Conservation (phyloP, 2,329 filamentous ascomycete genomes). For the Aureobasidium sp. region DNA sequence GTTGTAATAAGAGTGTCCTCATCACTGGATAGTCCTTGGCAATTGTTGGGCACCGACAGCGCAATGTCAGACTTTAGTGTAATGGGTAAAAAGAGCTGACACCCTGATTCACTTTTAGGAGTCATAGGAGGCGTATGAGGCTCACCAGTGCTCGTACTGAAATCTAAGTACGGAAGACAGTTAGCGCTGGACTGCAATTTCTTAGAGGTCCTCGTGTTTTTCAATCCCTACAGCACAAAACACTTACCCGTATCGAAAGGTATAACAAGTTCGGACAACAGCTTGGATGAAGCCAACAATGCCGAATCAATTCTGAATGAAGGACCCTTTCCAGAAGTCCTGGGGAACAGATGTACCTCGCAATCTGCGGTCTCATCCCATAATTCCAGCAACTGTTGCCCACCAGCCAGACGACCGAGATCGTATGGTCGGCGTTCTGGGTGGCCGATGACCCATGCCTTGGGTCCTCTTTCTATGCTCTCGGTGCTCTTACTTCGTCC, state of each 20-base stretch:
- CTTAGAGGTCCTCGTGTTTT: neutral
- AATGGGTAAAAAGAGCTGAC: conserved; percentile 52
- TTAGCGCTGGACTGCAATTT: neutral
- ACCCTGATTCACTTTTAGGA: conserved; percentile 37
- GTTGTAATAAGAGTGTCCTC: conserved; percentile 47
- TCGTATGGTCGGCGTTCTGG: conserved; percentile 49
- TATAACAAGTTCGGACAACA: conserved; percentile 25
- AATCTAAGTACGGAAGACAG: conserved; percentile 10
- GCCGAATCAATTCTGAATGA: conserved; percentile 55
- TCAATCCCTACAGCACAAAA: neutral
- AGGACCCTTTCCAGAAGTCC: conserved; percentile 45
- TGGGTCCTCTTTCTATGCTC: conserved; percentile 28
- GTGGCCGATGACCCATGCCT: conserved; percentile 52
- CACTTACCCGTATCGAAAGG: conserved; percentile 13
- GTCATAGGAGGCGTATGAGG: conserved; percentile 22
- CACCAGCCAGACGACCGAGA: conserved; percentile 39
- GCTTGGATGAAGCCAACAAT: conserved; percentile 47
- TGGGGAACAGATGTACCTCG: conserved; percentile 53
- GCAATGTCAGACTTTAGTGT: conserved; percentile 42
- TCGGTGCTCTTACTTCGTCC: conserved; percentile 22
- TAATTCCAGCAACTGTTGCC: conserved; percentile 48
- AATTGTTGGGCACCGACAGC: conserved; percentile 12
- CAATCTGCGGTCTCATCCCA: conserved; percentile 58
- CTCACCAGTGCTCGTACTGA: conserved; percentile 21
- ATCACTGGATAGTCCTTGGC: conserved; percentile 9